Evolutionary conservation across 2,329 filamentous ascomycete species (phyloP), one percentile per base, ranked within the genome.

Genomic region (Colletotrichum camelliae): DNA sequence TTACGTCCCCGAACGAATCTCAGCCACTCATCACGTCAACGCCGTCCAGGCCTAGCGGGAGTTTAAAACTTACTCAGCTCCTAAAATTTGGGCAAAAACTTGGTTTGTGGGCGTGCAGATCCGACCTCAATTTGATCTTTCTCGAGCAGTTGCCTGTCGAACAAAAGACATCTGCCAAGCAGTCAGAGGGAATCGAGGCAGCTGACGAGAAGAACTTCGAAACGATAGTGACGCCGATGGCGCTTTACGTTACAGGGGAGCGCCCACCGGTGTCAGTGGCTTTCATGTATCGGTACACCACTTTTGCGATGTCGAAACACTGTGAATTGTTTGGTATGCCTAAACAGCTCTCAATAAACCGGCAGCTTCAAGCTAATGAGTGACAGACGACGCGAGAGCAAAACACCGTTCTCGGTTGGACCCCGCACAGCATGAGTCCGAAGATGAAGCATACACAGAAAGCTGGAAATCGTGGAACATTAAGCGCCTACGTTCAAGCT

Each of bases 381-480:
- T 43, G 9, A 4, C 39, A 43, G 18, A n/a, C n/a, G 18, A n/a
- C 5, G 0, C 3, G 9, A 43, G 39, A 12, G 5, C 5, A n/a
- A 43, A n/a, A n/a, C 0, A 1, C 9, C 18, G 9, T 43, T 43
- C 10, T n/a, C 39, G 18, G 5, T 5, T 43, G 9, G 39, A 43
- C 18, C 18, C 39, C 18, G n/a, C 18, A n/a, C 18, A 43, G n/a
- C 39, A 12, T n/a, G 39, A 18, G 39, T 43, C 1, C 39, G 5
- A 43, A 43, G 9, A 43, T 12, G 3, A 18, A 5, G n/a, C 18
- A n/a, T 43, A n/a, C 9, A n/a, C 18, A 43, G 18, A n/a, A 43
- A n/a, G 18, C 0, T 43, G 39, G 9, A n/a, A n/a, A 43, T 9
- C 0, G 9, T n/a, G 9, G 9, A n/a, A n/a, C 9, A 12, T 43